Percentiles rank a stretch among this genome's conserved stretches.
These are phyloP conservation scores for Centaurea solstitialis DNA, from an alignment of 129 eudicot genomes.

Conservation along the genomic window DNA sequence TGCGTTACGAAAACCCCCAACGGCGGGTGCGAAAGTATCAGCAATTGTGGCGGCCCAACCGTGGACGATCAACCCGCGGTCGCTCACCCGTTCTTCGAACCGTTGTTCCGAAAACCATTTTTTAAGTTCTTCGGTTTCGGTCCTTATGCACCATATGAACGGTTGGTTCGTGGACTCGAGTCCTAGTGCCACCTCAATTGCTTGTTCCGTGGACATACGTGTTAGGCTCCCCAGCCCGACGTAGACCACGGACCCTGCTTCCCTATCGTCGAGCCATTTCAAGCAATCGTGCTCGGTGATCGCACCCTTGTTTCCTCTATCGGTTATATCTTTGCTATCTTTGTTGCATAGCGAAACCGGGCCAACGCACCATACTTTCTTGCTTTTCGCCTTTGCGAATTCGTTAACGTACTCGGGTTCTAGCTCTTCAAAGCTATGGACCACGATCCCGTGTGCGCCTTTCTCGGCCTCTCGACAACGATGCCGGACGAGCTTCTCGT, in stretches of 20 bases:
- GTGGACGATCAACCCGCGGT: slow-evolving; percentile 43
- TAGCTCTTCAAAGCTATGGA: slow-evolving; percentile 50
- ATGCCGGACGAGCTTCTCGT: no score
- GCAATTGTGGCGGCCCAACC: slow-evolving; percentile 81
- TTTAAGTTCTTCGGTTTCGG: slow-evolving; percentile 24
- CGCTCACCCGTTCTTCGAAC: slow-evolving; percentile 45
- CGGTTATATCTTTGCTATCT: slow-evolving; percentile 27
- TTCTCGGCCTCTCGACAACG: neutral
- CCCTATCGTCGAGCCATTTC: slow-evolving; percentile 44
- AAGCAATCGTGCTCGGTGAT: slow-evolving; percentile 38
- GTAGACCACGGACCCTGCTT: slow-evolving; percentile 44
- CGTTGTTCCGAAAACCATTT: slow-evolving; percentile 41
- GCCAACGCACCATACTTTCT: slow-evolving; percentile 59
- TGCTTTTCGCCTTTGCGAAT: slow-evolving; percentile 15
- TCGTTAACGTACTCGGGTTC: slow-evolving; percentile 50
- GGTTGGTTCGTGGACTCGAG: slow-evolving; percentile 8
- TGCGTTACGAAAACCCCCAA: slow-evolving; percentile 64
- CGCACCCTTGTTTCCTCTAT: slow-evolving; percentile 49
- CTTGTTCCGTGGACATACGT: slow-evolving; percentile 37
- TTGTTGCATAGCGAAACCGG: slow-evolving; percentile 55
- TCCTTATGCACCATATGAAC: slow-evolving; percentile 52
- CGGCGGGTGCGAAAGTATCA: slow-evolving; percentile 51
- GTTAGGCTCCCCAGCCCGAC: slow-evolving; percentile 56
- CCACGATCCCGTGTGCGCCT: slow-evolving; percentile 42
- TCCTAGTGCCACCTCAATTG: slow-evolving; percentile 30